phyloP scores from a whole-genome alignment of 495 filamentous ascomycete genomes.

The Cercophora scortea region DNA sequence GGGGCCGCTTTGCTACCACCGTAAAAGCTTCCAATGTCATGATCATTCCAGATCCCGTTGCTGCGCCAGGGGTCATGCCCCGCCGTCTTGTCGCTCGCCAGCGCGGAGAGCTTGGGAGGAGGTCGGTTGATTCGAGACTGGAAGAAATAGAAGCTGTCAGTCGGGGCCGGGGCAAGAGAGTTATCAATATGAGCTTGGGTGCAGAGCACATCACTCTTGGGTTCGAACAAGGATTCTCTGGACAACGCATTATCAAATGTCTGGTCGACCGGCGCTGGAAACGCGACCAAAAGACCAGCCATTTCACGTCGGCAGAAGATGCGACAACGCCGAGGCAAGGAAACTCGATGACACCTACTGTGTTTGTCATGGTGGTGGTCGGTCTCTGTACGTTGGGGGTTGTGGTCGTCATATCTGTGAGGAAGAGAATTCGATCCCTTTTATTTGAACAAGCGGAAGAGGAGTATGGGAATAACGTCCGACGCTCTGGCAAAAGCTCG shows the following conservation, averaged over 20 bases:
- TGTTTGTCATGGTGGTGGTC: slow-evolving; percentile 9
- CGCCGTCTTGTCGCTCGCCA: not conserved
- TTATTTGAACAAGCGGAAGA: not conserved
- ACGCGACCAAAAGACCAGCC: not conserved
- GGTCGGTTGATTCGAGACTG: not conserved
- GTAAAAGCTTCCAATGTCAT: too few species aligned
- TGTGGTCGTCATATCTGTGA: not conserved
- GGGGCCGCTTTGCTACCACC: not conserved
- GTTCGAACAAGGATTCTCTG: too few species aligned
- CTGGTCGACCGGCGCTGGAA: not conserved
- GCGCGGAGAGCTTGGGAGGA: not conserved
- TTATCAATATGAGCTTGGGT: not conserved
- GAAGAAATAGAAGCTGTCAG: not conserved
- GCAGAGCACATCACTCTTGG: not conserved
- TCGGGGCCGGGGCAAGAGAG: not conserved
- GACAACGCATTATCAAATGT: not conserved
- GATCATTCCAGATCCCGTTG: not conserved
- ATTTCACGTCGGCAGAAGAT: not conserved
- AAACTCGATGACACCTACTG: slow-evolving; percentile 11
- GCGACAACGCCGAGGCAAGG: not conserved
- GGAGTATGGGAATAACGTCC: slow-evolving; percentile 7
- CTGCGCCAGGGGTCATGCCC: not conserved
- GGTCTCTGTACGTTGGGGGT: slow-evolving; percentile 5
- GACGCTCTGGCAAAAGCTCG: not conserved
- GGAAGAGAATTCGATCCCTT: not conserved